These are phyloP conservation scores for Aaosphaeria arxii DNA, from an alignment of 2,329 filamentous ascomycete species.

Conservation along the genomic window DNA sequence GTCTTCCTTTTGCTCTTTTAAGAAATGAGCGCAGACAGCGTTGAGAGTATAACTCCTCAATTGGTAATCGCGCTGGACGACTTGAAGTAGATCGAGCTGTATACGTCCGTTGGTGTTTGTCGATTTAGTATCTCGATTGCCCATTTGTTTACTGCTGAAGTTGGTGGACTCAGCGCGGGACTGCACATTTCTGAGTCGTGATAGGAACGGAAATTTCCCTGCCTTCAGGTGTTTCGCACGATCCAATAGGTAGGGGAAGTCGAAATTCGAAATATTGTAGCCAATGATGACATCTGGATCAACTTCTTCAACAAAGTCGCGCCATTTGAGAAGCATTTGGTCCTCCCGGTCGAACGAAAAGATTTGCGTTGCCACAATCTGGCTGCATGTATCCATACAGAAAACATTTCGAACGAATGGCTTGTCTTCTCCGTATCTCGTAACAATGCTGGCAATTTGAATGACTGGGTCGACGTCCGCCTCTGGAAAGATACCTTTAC, in stretches of 20 bases:
- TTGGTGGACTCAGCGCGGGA: slow-evolving; percentile 76
- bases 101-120: slow-evolving; percentile 94
- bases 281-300: slow-evolving; percentile 98
- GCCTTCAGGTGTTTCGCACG: slow-evolving; percentile 83
- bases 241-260: slow-evolving; percentile 93
- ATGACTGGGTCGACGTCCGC: slow-evolving; percentile 90
- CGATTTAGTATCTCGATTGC: slow-evolving; percentile 87
- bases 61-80: slow-evolving; percentile 93
- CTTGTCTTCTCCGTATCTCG: slow-evolving; percentile 89
- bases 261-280: slow-evolving; percentile 98
- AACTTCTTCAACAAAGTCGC: slow-evolving; percentile 81
- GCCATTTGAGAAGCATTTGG: slow-evolving; percentile 90
- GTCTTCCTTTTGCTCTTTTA: slow-evolving; percentile 97
- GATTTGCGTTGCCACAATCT: slow-evolving; percentile 93
- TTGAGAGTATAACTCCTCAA: slow-evolving; percentile 96
- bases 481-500: slow-evolving; percentile 96
- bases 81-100: slow-evolving; percentile 89
- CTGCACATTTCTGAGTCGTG: slow-evolving; percentile 67
- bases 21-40: slow-evolving; percentile 89
- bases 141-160: slow-evolving; percentile 98
- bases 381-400: slow-evolving; percentile 85
- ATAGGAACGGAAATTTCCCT: slow-evolving; percentile 79
- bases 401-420: slow-evolving; percentile 97
- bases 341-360: slow-evolving; percentile 78
- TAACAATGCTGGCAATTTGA: slow-evolving; percentile 96